These are phyloP conservation scores for Myrica gale DNA, from an alignment of 306 rosid genomes.

Conservation along the genomic window DNA sequence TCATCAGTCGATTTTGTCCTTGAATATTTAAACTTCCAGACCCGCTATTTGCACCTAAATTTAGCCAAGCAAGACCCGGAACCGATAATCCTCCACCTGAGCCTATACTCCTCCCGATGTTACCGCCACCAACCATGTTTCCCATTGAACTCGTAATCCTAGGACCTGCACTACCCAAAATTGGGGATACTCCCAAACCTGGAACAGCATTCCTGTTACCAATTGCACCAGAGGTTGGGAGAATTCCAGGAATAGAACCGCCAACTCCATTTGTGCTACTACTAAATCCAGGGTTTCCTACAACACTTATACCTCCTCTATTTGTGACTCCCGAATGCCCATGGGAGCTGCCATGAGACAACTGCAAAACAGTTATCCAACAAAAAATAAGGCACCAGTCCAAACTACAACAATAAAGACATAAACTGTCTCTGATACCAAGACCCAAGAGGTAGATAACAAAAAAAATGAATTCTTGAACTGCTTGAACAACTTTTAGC, in stretches of 20 bases:
- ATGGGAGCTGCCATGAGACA: slow-evolving; percentile 83
- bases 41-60: slow-evolving; percentile 73
- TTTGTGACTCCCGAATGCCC: slow-evolving; percentile 84
- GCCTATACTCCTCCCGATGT: slow-evolving; percentile 67
- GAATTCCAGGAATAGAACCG: slow-evolving; percentile 96
- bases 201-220: slow-evolving; percentile 95
- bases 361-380: slow-evolving; percentile 48
- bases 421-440: not conserved
- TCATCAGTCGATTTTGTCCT: slow-evolving; percentile 87
- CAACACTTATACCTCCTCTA: slow-evolving; percentile 97
- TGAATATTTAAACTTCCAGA: slow-evolving; percentile 78
- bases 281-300: slow-evolving; percentile 96
- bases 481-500: slow-evolving; percentile 7
- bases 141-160: slow-evolving; percentile 94
- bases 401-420: slow-evolving; percentile 1
- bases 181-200: slow-evolving; percentile 94
- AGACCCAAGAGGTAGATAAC: not conserved
- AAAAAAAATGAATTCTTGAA: not conserved
- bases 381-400: not conserved
- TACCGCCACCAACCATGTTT: slow-evolving; percentile 92
- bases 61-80: slow-evolving; percentile 82
- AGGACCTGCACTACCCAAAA: slow-evolving; percentile 81
- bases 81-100: slow-evolving; percentile 85
- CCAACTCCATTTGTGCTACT: slow-evolving; percentile 95
- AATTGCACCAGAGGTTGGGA: slow-evolving; percentile 90